phyloP scores from a whole-genome alignment of 805 yeast genomes.

The Wickerhamiella musiphila region DNA sequence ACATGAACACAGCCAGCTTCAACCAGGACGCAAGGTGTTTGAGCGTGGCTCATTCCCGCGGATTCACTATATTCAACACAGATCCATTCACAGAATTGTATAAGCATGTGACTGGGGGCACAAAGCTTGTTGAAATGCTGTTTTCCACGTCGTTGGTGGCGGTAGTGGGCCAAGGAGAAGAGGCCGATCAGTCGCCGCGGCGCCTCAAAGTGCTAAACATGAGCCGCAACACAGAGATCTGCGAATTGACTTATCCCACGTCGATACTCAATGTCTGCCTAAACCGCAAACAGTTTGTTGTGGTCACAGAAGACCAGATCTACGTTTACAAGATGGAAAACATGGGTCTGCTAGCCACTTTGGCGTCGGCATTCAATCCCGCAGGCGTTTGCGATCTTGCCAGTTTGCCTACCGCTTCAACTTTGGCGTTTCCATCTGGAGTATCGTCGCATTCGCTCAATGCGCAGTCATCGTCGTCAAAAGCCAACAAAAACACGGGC shows the following conservation, averaged over 20 bases:
- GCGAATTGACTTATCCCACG: slow-evolving; percentile 78
- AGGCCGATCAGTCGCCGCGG: slow-evolving; percentile 48
- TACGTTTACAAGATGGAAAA: slow-evolving; percentile 81
- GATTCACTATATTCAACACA: slow-evolving; percentile 67
- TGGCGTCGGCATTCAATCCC: slow-evolving; percentile 38
- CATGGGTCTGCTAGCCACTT: slow-evolving; percentile 61
- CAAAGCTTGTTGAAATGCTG: slow-evolving; percentile 65
- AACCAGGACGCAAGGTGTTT: slow-evolving; percentile 82
- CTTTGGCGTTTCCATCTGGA: slow-evolving; percentile 38
- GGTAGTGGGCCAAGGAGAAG: slow-evolving; percentile 61
- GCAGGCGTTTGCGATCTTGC: slow-evolving; percentile 22
- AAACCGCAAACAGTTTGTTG: slow-evolving; percentile 68
- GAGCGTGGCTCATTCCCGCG: slow-evolving; percentile 48
- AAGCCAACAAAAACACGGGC: slow-evolving; percentile 31
- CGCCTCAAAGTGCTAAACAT: slow-evolving; percentile 71
- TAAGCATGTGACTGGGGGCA: slow-evolving; percentile 26
- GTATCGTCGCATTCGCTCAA: slow-evolving; percentile 11
- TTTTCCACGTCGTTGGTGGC: slow-evolving; percentile 79
- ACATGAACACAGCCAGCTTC: slow-evolving; percentile 42
- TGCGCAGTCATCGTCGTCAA: slow-evolving; percentile 9
- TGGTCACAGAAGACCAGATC: slow-evolving; percentile 63
- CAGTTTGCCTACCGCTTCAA: slow-evolving; percentile 2
- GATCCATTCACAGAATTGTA: slow-evolving; percentile 71
- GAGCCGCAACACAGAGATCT: slow-evolving; percentile 40
- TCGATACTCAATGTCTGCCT: slow-evolving; percentile 53